These are phyloP conservation scores for Tetragonia tetragonoides DNA, from an alignment of 148 eudicot genomes.

Conservation along the genomic window DNA sequence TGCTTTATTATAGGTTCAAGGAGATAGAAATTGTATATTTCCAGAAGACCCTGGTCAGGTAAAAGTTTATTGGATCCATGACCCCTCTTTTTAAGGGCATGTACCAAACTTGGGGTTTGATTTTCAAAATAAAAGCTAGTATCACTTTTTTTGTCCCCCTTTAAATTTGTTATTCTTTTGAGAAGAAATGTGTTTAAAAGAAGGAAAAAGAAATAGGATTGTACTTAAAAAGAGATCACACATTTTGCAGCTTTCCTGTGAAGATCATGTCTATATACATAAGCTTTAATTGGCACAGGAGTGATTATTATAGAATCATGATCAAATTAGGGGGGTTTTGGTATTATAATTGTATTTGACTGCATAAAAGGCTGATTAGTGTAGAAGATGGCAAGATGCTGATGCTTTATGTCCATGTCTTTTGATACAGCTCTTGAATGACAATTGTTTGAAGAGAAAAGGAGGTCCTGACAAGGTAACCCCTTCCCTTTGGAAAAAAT, in stretches of 20 bases:
- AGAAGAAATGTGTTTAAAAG: slow-evolving; percentile 12
- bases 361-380: slow-evolving; percentile 24
- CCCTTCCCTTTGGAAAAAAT: background rate
- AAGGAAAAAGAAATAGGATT: slow-evolving; percentile 2
- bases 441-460: slow-evolving; percentile 70
- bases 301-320: slow-evolving; percentile 32
- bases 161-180: slow-evolving; percentile 26
- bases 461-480: slow-evolving; percentile 55
- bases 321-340: slow-evolving; percentile 4
- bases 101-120: slow-evolving; percentile 12
- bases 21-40: slow-evolving; percentile 69
- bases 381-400: slow-evolving; percentile 29
- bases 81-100: slow-evolving; percentile 38
- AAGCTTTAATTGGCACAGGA: background rate
- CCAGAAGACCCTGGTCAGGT: slow-evolving; percentile 97
- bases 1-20: slow-evolving; percentile 40
- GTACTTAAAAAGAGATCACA: slow-evolving; percentile 8
- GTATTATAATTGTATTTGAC: slow-evolving; percentile 21
- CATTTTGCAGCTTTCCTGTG: slow-evolving; percentile 24
- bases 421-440: slow-evolving; percentile 58
- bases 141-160: slow-evolving; percentile 15
- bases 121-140: slow-evolving; percentile 32
- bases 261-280: background rate
- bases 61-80: slow-evolving; percentile 53
- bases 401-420: slow-evolving; percentile 19